Percentiles rank a stretch among this genome's conserved stretches.
Conservation (phyloP, 1,139 yeast species). For the Candida mesenterica region DNA sequence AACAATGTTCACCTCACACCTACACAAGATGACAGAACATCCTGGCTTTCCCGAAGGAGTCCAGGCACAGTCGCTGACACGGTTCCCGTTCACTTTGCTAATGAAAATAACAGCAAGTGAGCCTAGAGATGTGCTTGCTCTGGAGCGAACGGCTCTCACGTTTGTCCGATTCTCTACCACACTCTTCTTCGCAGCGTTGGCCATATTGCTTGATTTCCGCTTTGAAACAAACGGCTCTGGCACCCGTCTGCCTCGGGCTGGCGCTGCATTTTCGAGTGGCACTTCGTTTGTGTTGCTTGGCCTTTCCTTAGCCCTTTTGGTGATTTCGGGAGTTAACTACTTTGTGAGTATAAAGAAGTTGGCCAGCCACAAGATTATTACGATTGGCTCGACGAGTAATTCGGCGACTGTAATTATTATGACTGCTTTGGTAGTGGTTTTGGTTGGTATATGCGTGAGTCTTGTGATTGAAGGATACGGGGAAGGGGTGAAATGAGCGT, state of each 20-base stretch:
- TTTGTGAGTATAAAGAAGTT: constrained; percentile 46
- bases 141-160: constrained; percentile 56
- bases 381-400: constrained; percentile 37
- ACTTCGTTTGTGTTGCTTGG: constrained; percentile 40
- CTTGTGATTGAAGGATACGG: constrained; percentile 39
- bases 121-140: constrained; percentile 62
- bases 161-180: constrained; percentile 53
- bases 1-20: neutral
- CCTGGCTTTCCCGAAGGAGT: constrained; percentile 1
- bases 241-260: constrained; percentile 5
- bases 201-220: constrained; percentile 50
- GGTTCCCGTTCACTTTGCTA: constrained; percentile 1
- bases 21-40: neutral
- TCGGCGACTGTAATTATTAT: constrained; percentile 37
- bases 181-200: constrained; percentile 50
- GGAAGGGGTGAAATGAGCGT: constrained; percentile 19
- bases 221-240: constrained; percentile 30
- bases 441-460: constrained; percentile 44
- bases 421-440: constrained; percentile 36
- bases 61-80: neutral
- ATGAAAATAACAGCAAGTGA: constrained; percentile 45
- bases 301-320: constrained; percentile 40
- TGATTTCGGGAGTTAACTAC: constrained; percentile 46
- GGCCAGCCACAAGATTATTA: constrained; percentile 41
- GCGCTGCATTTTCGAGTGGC: constrained; percentile 25